Base-by-base conservation (phyloP, 352 stramenopile genomes). In the Phytophthora vignae region DNA sequence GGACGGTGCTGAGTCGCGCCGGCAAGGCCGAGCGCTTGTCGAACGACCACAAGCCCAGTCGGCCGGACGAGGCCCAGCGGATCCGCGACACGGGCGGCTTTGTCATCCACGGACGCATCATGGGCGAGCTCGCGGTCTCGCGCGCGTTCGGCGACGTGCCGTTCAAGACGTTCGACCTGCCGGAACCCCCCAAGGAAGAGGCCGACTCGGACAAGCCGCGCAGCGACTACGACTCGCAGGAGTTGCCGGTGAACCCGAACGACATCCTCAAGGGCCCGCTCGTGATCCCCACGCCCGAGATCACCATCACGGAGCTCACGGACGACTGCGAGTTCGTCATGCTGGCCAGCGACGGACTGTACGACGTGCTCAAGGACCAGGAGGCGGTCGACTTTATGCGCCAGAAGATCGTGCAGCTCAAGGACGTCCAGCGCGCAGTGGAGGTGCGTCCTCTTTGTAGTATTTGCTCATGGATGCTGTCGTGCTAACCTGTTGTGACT, bases 11-110 rank as follows among this genome's bases (percentile, higher is more conserved):
- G 49, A 98, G 95, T 50, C 88, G 96, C 19, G 87, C 85, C 19
- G 92, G 94, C 1, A 79, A 86, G 27, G 95, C 92, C 2, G 83
- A 97, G 19, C 92, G 97, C 64, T 81, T 99, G 12, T 98, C 96
- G 15, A 97, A 98, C 61, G 97, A 99, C 74, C 97, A 99, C 79
- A 99, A 99, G 79, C 97, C 97, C 14, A 91, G 82, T 78, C 84
- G 89, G 17, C 60, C 73, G 2, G 97, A 99, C 70, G 97, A 99
- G 78, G 94, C 96, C 5, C 93, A 98, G 67, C 88, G 97, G 56
- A 97, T 98, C 83, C 84, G 96, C 50, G 94, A 98, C n/a, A 98
- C 96, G 5, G 96, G 96, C 1, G 93, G 87, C 1, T 95, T 96
- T 82, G 88, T 96, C 25, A 95, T 96, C 53, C 87, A 96, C 46